Evolutionary conservation across 78 protist species (phyloP).

Genomic region (Anaeramoeba flamelloides): DNA sequence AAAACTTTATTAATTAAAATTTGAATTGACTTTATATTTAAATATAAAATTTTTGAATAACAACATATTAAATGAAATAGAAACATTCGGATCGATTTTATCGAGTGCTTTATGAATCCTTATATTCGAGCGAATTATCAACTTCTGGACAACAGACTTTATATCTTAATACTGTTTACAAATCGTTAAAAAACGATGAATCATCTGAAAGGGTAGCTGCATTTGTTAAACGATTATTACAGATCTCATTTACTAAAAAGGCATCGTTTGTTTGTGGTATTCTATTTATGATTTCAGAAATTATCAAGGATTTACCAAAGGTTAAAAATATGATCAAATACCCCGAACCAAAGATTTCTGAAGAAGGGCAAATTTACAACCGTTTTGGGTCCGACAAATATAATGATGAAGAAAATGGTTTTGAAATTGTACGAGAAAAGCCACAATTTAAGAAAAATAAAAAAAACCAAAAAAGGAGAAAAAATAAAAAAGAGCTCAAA

Average conservation of each 20-base stretch:
- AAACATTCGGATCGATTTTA: neutral
- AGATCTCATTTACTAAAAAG: neutral
- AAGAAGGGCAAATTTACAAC: neutral
- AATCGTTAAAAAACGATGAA: neutral
- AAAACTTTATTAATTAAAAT: too few relatives aligned
- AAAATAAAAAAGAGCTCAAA: too few relatives aligned
- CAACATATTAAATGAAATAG: neutral
- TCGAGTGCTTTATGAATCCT: neutral
- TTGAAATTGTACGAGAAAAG: too few relatives aligned
- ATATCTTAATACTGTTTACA: neutral
- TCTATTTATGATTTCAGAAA: neutral
- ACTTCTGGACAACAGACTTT: neutral
- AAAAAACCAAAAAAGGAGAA: too few relatives aligned
- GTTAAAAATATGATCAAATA: neutral
- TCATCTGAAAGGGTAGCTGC: neutral
- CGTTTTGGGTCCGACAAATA: neutral
- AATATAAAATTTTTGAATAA: too few relatives aligned
- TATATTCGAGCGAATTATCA: neutral
- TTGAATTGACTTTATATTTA: too few relatives aligned
- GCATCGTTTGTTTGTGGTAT: neutral
- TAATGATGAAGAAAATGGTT: neutral
- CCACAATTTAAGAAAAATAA: too few relatives aligned
- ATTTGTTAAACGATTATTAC: neutral
- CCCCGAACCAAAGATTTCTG: neutral
- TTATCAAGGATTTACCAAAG: neutral